Evolutionary conservation across 2,329 filamentous ascomycete genomes (phyloP).

Genomic region (Ophiostoma perfectum): DNA sequence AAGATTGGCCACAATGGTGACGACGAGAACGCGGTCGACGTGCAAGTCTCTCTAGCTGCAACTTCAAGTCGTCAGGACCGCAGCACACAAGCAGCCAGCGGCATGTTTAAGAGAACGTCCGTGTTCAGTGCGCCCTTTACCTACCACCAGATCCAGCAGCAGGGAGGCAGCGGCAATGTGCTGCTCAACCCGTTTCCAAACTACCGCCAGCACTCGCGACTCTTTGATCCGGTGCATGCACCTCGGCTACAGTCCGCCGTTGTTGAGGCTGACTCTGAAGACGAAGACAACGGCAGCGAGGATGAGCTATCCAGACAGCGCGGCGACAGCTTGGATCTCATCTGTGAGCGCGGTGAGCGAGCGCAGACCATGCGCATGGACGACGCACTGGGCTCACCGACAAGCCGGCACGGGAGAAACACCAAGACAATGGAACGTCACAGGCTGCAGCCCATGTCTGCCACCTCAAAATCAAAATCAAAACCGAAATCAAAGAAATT

Average conservation of each 20-base stretch:
- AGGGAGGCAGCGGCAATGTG: background rate
- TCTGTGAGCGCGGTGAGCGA: constrained; percentile 18
- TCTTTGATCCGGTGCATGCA: background rate
- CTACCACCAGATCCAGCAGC: constrained; percentile 16
- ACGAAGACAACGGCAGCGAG: background rate
- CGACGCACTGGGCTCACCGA: background rate
- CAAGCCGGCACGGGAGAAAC: background rate
- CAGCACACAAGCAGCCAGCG: background rate
- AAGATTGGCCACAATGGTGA: background rate
- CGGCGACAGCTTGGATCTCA: constrained; percentile 18
- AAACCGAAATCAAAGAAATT: background rate
- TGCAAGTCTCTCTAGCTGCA: background rate
- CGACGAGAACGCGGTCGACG: background rate
- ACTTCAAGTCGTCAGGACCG: background rate
- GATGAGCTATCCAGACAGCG: background rate
- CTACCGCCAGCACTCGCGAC: constrained; percentile 4
- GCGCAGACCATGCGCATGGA: constrained; percentile 21
- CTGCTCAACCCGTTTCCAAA: constrained; percentile 11
- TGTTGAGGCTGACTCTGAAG: background rate
- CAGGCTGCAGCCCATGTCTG: background rate
- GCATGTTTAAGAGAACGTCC: constrained; percentile 10
- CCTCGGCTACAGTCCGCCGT: background rate
- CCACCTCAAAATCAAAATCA: background rate
- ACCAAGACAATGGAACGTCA: background rate
- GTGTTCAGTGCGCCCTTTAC: constrained; percentile 18